These are phyloP conservation scores for Apiospora phragmitis DNA, from an alignment of 2,329 filamentous ascomycete genomes.

Conservation along the genomic window DNA sequence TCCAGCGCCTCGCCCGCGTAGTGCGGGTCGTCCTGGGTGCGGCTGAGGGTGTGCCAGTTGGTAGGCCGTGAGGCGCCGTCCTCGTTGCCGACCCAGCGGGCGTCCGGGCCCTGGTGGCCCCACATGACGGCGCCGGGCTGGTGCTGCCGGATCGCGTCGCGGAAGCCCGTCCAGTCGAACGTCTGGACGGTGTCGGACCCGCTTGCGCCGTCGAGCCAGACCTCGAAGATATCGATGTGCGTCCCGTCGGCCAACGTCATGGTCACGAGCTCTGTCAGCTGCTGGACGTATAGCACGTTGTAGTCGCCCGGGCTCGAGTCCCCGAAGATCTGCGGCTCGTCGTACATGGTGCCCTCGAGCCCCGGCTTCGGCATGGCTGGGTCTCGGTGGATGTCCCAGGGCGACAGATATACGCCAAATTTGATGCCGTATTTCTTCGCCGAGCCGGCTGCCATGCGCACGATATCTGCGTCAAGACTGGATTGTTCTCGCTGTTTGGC, in stretches of 20 bases:
- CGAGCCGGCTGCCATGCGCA: slow-evolving; percentile 32
- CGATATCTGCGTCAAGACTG: slow-evolving; percentile 31
- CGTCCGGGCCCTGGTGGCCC: slow-evolving; percentile 32
- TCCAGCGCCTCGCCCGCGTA: slow-evolving; percentile 25
- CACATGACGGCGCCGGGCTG: slow-evolving; percentile 31
- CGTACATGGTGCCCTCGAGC: slow-evolving; percentile 31
- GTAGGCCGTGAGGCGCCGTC: slow-evolving; percentile 27
- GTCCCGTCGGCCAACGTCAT: slow-evolving; percentile 21
- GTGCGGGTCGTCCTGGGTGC: slow-evolving; percentile 28
- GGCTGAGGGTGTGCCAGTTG: slow-evolving; percentile 32
- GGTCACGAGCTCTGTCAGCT: slow-evolving; percentile 28
- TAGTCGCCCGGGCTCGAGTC: slow-evolving; percentile 32
- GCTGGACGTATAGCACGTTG: slow-evolving; percentile 31
- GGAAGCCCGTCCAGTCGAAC: slow-evolving; percentile 31
- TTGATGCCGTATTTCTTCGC: slow-evolving; percentile 34
- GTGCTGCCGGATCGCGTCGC: slow-evolving; percentile 29
- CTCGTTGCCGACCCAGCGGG: slow-evolving; percentile 34
- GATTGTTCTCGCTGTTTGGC: slow-evolving; percentile 26
- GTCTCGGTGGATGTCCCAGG: slow-evolving; percentile 39
- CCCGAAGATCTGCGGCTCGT: slow-evolving; percentile 37
- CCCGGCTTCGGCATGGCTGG: slow-evolving; percentile 34
- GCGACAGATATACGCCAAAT: slow-evolving; percentile 36
- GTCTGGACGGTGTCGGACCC: slow-evolving; percentile 31
- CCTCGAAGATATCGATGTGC: slow-evolving; percentile 26
- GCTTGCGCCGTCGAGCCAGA: slow-evolving; percentile 35